Evolutionary conservation across 2,329 filamentous ascomycete genomes (phyloP).

Genomic region (Helicocarpus griseus): DNA sequence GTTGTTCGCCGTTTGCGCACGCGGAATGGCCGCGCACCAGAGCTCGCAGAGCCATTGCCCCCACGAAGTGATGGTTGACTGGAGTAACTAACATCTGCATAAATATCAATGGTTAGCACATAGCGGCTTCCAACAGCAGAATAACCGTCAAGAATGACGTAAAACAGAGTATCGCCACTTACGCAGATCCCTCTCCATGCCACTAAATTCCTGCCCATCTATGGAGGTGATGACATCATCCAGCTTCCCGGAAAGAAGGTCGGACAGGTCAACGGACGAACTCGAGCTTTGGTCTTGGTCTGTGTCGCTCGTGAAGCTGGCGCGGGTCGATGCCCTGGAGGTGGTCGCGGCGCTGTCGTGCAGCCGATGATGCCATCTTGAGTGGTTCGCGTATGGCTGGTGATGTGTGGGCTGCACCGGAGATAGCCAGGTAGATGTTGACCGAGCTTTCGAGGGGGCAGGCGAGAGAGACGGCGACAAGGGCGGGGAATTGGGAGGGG

Average conservation of each 20-base stretch:
- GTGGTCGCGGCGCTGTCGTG: not conserved
- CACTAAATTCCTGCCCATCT: conserved; percentile 51
- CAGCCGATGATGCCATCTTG: not conserved
- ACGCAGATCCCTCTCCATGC: conserved; percentile 30
- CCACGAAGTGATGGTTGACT: not conserved
- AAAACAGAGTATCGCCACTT: too few species aligned
- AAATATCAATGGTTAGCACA: not conserved
- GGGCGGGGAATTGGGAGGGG: conserved; percentile 2
- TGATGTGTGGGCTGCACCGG: not conserved
- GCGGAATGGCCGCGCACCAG: conserved; percentile 25
- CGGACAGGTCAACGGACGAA: conserved; percentile 30
- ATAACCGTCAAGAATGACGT: too few species aligned
- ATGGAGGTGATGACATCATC: conserved; percentile 63
- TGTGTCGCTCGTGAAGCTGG: conserved; percentile 13
- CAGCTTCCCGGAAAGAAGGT: conserved; percentile 54
- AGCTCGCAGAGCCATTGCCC: conserved; percentile 2
- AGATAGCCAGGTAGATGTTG: not conserved
- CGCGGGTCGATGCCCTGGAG: not conserved
- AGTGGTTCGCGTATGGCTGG: not conserved
- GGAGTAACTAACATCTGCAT: not conserved
- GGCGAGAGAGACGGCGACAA: not conserved
- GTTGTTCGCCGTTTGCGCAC: conserved; percentile 27
- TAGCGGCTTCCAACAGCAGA: too few species aligned
- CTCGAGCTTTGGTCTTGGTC: conserved; percentile 22
- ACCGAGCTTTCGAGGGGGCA: not conserved